Base-by-base conservation (phyloP, 1,139 yeast species). In the Protomyces arabidopsidicola region DNA sequence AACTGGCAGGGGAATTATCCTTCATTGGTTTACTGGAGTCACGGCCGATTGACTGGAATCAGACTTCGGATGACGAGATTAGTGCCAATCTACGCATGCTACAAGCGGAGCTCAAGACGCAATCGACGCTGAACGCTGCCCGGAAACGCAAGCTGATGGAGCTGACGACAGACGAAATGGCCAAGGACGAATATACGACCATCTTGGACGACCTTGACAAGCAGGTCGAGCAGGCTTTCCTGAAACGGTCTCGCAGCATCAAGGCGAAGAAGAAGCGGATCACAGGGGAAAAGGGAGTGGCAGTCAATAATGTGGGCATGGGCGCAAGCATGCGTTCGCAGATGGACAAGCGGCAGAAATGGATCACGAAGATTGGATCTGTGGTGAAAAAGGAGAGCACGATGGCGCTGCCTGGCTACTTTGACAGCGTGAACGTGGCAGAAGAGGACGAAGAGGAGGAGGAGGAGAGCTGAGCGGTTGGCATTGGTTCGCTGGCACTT, bases 141-240 rank as follows among this genome's bases (percentile, higher is more conserved):
- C 80, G 91, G 67, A 88, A 88, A 72, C 81, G 83, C 68, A 77
- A 79, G 54, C 74, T 95, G 59, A 76, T 86, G 34, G 95, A 96
- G 0, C 71, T 87, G 0, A 81, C 91, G n/a, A 93, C 90, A 71
- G 95, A 88, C 67, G 96, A 89, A 71, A 80, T 95, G 71, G 97
- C 98, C 31, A 93, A 93, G 83, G 97, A 93, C 73, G 98, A 95
- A 73, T 95, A 90, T 73, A 79, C 86, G 65, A 88, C 95, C 14
- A 90, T 95, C 64, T 76, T 91, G 67, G 98, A 93, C 65, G 98
- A 93, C 72, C 79, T 95, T 69, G 97, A 95, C 74, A 93, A 91
- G 73, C 98, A 95, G 75, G 93, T 93, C 34, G 98, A 95, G 73
- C 98, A 90, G 75, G 93, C 96, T 12, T 93, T 90, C 72, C 78